phyloP scores from a whole-genome alignment of 805 yeast genomes.

The Starmerella floris region DNA sequence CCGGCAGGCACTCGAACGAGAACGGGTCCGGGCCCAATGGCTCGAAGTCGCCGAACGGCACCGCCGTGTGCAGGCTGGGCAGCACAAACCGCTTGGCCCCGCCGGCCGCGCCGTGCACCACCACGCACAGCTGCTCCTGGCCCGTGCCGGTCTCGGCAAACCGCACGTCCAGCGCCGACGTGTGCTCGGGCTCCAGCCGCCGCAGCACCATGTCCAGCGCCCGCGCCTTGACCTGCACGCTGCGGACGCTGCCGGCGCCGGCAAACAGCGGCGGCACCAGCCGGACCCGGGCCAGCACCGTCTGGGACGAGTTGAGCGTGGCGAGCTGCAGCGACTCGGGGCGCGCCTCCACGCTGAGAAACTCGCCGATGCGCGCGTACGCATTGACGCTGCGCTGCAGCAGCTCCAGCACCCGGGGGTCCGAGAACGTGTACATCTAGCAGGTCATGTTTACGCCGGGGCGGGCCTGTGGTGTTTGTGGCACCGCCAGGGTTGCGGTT shows the following conservation, averaged over 20 bases:
- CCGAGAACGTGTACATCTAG: conserved; percentile 11
- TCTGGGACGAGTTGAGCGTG: conserved; percentile 11
- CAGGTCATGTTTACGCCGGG: no score
- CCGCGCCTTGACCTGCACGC: conserved; percentile 13
- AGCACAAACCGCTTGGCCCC: conserved; percentile 7
- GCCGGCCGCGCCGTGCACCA: conserved; percentile 3
- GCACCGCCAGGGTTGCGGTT: no score
- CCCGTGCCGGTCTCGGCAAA: conserved; percentile 8
- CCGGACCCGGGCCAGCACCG: conserved; percentile 7
- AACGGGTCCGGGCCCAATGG: neutral
- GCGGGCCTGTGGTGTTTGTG: no score
- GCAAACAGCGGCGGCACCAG: conserved; percentile 6
- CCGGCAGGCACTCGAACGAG: conserved; percentile 15
- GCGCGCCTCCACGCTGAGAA: conserved; percentile 7
- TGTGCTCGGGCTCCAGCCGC: conserved; percentile 6
- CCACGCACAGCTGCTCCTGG: conserved; percentile 12
- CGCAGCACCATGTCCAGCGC: conserved; percentile 12
- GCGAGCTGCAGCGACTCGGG: conserved; percentile 6
- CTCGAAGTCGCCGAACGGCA: conserved; percentile 5
- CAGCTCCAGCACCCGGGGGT: conserved; percentile 8
- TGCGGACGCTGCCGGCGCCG: conserved; percentile 5
- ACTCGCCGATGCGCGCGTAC: conserved; percentile 12
- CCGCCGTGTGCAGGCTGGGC: conserved; percentile 9
- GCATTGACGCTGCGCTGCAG: conserved; percentile 7
- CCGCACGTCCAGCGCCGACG: conserved; percentile 4